Evolutionary conservation across 805 yeast species (phyloP).

Genomic region (Spathaspora gorwiae): DNA sequence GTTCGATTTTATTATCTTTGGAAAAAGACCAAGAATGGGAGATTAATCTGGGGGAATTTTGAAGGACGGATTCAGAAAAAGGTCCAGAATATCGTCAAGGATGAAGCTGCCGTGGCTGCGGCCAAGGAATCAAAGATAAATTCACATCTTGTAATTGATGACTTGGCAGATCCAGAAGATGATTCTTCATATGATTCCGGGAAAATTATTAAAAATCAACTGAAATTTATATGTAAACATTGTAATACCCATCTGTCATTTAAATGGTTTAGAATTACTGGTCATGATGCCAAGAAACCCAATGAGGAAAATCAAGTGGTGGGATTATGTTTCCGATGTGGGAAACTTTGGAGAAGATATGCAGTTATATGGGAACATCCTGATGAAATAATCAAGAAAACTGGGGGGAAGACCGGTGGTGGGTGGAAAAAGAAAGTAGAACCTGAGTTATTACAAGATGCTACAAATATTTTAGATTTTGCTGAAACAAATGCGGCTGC

Average conservation of each 20-base stretch:
- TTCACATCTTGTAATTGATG: constrained; percentile 27
- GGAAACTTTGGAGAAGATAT: constrained; percentile 85
- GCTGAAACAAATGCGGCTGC: constrained; percentile 33
- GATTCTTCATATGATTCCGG: constrained; percentile 54
- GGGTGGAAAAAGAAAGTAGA: constrained; percentile 64
- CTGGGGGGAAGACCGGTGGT: constrained; percentile 40
- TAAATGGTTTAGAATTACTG: constrained; percentile 73
- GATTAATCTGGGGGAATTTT: constrained; percentile 74
- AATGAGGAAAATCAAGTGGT: constrained; percentile 23
- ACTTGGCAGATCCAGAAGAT: constrained; percentile 60
- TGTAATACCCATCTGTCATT: constrained; percentile 55
- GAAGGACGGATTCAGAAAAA: constrained; percentile 67
- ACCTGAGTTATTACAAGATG: constrained; percentile 60
- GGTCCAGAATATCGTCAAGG: constrained; percentile 27
- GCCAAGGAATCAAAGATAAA: not conserved
- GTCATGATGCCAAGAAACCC: constrained; percentile 40
- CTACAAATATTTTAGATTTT: constrained; percentile 48
- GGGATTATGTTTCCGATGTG: constrained; percentile 83
- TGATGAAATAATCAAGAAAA: constrained; percentile 52
- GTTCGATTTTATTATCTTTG: constrained; percentile 87
- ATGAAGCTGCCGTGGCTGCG: constrained; percentile 5
- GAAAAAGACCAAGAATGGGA: constrained; percentile 82
- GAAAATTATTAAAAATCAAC: constrained; percentile 38
- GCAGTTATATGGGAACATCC: constrained; percentile 87
- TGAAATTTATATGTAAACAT: constrained; percentile 60